Evolutionary conservation across 345 rosid species (phyloP).

Genomic region (Turnera subulata): DNA sequence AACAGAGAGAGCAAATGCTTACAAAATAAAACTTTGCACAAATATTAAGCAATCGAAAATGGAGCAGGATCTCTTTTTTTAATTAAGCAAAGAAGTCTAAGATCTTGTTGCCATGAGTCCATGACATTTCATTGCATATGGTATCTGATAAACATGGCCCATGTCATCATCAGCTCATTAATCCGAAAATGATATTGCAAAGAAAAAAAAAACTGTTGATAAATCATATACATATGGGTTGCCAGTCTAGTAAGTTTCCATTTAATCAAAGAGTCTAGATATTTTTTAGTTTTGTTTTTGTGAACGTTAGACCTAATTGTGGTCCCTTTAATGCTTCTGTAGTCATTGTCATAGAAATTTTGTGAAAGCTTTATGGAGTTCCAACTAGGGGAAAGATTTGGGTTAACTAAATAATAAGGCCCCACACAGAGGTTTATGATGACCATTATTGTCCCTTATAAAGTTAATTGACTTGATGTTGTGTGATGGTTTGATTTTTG

Average conservation of each 20-base stretch:
- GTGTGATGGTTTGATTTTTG: slow-evolving; percentile 7
- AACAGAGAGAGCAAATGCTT: too few species aligned
- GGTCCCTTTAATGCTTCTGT: slow-evolving; percentile 9
- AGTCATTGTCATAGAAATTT: slow-evolving; percentile 13
- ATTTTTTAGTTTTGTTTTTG: background rate
- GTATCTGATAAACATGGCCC: background rate
- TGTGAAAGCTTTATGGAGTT: slow-evolving; percentile 18
- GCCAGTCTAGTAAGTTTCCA: too few species aligned
- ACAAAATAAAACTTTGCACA: too few species aligned
- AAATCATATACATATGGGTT: too few species aligned
- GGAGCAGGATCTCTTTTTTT: too few species aligned
- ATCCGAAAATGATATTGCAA: background rate
- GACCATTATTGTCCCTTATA: background rate
- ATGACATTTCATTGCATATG: too few species aligned
- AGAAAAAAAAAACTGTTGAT: background rate
- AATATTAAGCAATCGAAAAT: too few species aligned
- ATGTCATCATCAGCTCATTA: slow-evolving; percentile 3
- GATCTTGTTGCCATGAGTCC: too few species aligned
- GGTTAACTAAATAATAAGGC: slow-evolving; percentile 1
- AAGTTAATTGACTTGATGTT: slow-evolving; percentile 3
- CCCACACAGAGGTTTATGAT: background rate
- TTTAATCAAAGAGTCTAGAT: too few species aligned
- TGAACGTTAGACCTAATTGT: background rate
- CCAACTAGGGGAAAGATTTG: slow-evolving; percentile 20
- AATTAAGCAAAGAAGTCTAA: too few species aligned